Evolutionary conservation across 2,329 filamentous ascomycete species (phyloP).

Genomic region (Zarea fungicola): DNA sequence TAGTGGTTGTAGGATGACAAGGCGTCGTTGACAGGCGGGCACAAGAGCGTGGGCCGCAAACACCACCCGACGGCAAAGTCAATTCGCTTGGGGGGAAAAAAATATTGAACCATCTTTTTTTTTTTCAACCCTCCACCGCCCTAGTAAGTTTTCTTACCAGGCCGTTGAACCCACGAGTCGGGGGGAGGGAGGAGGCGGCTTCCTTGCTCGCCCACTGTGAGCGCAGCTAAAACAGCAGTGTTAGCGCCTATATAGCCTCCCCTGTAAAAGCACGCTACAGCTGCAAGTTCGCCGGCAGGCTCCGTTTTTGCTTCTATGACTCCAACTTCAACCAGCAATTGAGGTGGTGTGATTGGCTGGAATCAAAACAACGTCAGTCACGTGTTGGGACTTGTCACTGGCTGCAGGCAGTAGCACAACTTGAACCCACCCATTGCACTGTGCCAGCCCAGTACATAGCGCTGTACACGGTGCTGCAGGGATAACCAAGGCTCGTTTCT

Average conservation of each 20-base stretch:
- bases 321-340: too few relatives aligned
- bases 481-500: too few relatives aligned
- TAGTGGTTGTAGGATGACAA: slow-evolving; percentile 16
- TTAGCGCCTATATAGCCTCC: not conserved
- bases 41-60: slow-evolving; percentile 1
- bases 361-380: not conserved
- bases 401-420: not conserved
- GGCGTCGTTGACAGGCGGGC: slow-evolving; percentile 3
- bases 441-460: not conserved
- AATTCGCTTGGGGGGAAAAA: too few relatives aligned
- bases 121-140: not conserved
- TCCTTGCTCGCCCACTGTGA: too few relatives aligned
- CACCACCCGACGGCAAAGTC: not conserved
- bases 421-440: not conserved
- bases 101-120: not conserved
- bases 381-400: slow-evolving; percentile 1
- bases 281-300: too few relatives aligned
- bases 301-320: too few relatives aligned
- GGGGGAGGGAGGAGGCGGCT: not conserved
- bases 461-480: too few relatives aligned
- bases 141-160: slow-evolving; percentile 4
- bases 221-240: not conserved
- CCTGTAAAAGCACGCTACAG: not conserved
- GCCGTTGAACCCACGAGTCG: slow-evolving; percentile 8
- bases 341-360: not conserved